Conservation (phyloP, 2,329 filamentous ascomycete species). For the Exophiala dermatitidis region DNA sequence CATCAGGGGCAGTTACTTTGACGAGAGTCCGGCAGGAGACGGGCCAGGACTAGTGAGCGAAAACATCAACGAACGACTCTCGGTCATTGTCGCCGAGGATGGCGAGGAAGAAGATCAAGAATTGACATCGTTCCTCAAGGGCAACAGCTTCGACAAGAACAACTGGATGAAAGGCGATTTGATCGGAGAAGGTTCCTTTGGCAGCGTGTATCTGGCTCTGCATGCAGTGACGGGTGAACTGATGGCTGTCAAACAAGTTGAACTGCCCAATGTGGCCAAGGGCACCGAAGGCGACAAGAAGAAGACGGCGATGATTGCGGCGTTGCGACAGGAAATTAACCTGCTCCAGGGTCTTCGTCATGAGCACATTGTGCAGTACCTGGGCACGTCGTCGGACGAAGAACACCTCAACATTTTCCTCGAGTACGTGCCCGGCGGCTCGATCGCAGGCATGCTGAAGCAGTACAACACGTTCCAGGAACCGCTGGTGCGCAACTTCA, state of each 20-base stretch:
- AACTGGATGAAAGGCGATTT: slow-evolving; percentile 99
- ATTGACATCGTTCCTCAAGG: slow-evolving; percentile 79
- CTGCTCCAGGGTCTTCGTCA: slow-evolving; percentile 90
- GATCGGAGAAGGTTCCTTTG: slow-evolving; percentile 95
- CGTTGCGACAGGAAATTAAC: slow-evolving; percentile 91
- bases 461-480: slow-evolving; percentile 94
- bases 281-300: slow-evolving; percentile 73
- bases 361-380: slow-evolving; percentile 94
- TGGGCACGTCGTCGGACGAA: slow-evolving; percentile 86
- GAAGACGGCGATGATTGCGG: slow-evolving; percentile 98
- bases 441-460: slow-evolving; percentile 96
- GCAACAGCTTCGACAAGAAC: slow-evolving; percentile 90
- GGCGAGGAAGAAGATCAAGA: slow-evolving; percentile 88
- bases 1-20: slow-evolving; percentile 73
- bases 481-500: slow-evolving; percentile 89
- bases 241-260: slow-evolving; percentile 96
- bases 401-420: slow-evolving; percentile 98
- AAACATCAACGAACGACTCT: slow-evolving; percentile 61
- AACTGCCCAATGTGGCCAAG: slow-evolving; percentile 73
- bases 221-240: slow-evolving; percentile 95
- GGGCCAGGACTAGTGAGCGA: slow-evolving; percentile 39
- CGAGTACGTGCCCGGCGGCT: slow-evolving; percentile 95
- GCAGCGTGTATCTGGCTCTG: slow-evolving; percentile 87
- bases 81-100: slow-evolving; percentile 77
- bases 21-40: slow-evolving; percentile 60